A percentile compares a stretch with the other conserved stretches of the same genome.
These are phyloP conservation scores for Parmelia sp. DNA, from an alignment of 495 filamentous ascomycete species.

Conservation along the genomic window DNA sequence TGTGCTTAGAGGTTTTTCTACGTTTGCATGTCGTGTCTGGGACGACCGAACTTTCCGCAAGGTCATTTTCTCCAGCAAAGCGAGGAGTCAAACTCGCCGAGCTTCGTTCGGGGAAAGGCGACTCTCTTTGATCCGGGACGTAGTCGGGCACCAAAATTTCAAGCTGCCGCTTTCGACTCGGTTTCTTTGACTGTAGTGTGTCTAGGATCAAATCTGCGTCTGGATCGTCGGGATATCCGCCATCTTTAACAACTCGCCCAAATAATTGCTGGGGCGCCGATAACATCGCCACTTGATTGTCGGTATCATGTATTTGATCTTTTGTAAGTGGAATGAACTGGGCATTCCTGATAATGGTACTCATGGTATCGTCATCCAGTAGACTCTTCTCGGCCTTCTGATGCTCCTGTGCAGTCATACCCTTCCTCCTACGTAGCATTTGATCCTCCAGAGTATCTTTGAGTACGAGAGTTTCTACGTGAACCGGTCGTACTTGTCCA, in stretches of 20 bases:
- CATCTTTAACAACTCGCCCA: conserved; percentile 33
- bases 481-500: conserved; percentile 71
- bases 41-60: neutral
- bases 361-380: conserved; percentile 71
- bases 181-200: conserved; percentile 1
- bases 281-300: conserved; percentile 51
- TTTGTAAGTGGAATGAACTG: conserved; percentile 53
- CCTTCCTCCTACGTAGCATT: conserved; percentile 64
- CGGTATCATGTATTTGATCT: conserved; percentile 38
- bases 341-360: conserved; percentile 69
- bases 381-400: conserved; percentile 57
- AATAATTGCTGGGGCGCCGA: conserved; percentile 53
- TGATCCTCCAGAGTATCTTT: conserved; percentile 77
- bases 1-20: neutral
- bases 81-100: neutral
- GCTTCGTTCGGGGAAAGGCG: neutral
- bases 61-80: neutral
- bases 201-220: conserved; percentile 25
- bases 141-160: neutral
- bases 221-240: conserved; percentile 16
- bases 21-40: neutral
- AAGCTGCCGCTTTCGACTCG: neutral
- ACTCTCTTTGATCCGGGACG: neutral
- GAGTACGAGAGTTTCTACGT: conserved; percentile 82
- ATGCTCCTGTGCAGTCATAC: conserved; percentile 75